Evolutionary conservation across 1,284 basidiomycete genomes (phyloP).

Genomic region (Laetiporus sulphureus): DNA sequence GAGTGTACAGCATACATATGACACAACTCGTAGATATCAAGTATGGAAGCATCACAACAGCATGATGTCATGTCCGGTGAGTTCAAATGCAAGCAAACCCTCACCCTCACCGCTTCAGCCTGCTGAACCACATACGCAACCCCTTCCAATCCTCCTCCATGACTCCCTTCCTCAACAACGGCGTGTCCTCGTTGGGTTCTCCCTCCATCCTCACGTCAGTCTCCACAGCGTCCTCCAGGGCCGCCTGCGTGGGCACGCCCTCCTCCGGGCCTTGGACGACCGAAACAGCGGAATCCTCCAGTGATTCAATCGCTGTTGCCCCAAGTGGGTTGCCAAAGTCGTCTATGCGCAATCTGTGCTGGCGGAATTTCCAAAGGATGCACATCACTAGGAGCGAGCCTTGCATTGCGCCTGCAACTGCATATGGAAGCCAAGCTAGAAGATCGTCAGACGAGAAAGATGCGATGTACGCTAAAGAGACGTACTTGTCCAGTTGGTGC

Average conservation of each 20-base stretch:
- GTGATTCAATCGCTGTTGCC: conserved; percentile 7
- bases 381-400: conserved; percentile 77
- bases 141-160: conserved; percentile 2
- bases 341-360: conserved; percentile 75
- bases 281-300: conserved; percentile 21
- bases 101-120: not conserved
- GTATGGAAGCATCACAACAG: not conserved
- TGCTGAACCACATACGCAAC: conserved; percentile 9
- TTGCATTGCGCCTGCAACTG: conserved; percentile 86
- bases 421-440: conserved; percentile 78
- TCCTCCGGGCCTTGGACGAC: conserved; percentile 13
- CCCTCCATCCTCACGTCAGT: conserved; percentile 13
- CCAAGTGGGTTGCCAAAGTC: conserved; percentile 79
- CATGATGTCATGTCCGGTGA: not conserved
- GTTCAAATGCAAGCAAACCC: no score
- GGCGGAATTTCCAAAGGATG: conserved; percentile 72
- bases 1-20: no score
- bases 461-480: conserved; percentile 10
- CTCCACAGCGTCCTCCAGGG: conserved; percentile 16
- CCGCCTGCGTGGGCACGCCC: conserved; percentile 15
- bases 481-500: conserved; percentile 84
- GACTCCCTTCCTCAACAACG: conserved; percentile 14
- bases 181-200: conserved; percentile 14
- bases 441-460: conserved; percentile 5
- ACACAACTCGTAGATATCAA: no score